Evolutionary conservation across 805 yeast genomes (phyloP).

Genomic region (Saccharomyces cerevisiae): DNA sequence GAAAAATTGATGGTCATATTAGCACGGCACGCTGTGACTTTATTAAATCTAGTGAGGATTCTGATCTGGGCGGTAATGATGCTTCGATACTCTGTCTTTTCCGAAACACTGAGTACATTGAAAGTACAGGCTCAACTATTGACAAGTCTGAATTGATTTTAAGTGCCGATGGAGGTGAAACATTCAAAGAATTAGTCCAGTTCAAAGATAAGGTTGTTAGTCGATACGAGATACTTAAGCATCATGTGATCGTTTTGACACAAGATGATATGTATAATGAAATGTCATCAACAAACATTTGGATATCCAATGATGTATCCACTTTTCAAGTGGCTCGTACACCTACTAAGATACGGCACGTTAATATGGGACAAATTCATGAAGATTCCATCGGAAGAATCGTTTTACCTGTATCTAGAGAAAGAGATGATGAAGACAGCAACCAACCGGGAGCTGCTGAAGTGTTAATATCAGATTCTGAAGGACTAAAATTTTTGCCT

Average conservation of each 20-base stretch:
- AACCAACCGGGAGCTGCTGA: slow-evolving; percentile 6
- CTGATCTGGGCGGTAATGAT: slow-evolving; percentile 10
- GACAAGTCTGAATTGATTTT: slow-evolving; percentile 18
- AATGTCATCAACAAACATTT: slow-evolving; percentile 29
- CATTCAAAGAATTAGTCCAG: slow-evolving; percentile 29
- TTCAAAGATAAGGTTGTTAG: slow-evolving; percentile 20
- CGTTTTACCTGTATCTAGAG: slow-evolving; percentile 11
- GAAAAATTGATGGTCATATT: background rate
- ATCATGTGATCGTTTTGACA: slow-evolving; percentile 21
- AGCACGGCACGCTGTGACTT: slow-evolving; percentile 9
- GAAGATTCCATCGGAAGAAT: too few relatives aligned
- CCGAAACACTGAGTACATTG: background rate
- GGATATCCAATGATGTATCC: slow-evolving; percentile 38
- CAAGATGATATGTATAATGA: slow-evolving; percentile 25
- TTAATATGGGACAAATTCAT: slow-evolving; percentile 22
- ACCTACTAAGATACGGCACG: slow-evolving; percentile 27
- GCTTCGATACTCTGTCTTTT: slow-evolving; percentile 20
- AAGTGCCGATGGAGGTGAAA: slow-evolving; percentile 42
- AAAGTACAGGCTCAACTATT: background rate
- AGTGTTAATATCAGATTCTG: slow-evolving; percentile 24
- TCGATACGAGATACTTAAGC: slow-evolving; percentile 14
- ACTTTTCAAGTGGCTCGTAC: slow-evolving; percentile 35
- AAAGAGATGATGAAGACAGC: slow-evolving; percentile 5
- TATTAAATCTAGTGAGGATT: slow-evolving; percentile 9
- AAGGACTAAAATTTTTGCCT: slow-evolving; percentile 24